Evolutionary conservation across 306 rosid species (phyloP).

Genomic region (Quercus agrifolia): DNA sequence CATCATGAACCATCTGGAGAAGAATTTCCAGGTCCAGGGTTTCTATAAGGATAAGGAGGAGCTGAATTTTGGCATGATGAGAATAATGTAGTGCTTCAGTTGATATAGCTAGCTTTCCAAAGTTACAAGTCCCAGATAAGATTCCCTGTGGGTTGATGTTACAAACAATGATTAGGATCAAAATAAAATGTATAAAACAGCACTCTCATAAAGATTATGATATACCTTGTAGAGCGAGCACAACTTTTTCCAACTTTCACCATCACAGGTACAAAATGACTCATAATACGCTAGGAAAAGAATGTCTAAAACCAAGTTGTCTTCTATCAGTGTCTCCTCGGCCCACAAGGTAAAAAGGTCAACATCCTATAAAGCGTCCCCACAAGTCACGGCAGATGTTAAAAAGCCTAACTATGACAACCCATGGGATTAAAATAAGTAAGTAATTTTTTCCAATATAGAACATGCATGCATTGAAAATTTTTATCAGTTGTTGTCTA

Average conservation of each 20-base stretch:
- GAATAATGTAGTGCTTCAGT: constrained; percentile 58
- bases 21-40: constrained; percentile 80
- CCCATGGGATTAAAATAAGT: background rate
- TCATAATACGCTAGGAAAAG: constrained; percentile 82
- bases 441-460: constrained; percentile 7
- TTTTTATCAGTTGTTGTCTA: background rate
- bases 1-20: constrained; percentile 96
- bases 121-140: constrained; percentile 69
- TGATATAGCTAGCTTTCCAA: constrained; percentile 68
- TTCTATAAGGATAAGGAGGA: constrained; percentile 79
- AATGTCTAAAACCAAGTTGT: constrained; percentile 80
- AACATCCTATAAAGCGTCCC: constrained; percentile 63
- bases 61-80: constrained; percentile 68
- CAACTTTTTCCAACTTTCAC: constrained; percentile 68
- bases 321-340: constrained; percentile 93
- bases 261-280: constrained; percentile 67
- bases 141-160: constrained; percentile 56
- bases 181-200: constrained; percentile 15
- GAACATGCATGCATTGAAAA: background rate
- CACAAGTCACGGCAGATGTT: constrained; percentile 10
- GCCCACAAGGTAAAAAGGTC: constrained; percentile 92
- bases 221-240: constrained; percentile 72
- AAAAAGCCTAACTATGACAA: background rate
- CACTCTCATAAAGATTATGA: constrained; percentile 10
- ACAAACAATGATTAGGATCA: constrained; percentile 20